Conservation (phyloP, 2,329 filamentous ascomycete genomes). For the Sordariomycetes sp. region DNA sequence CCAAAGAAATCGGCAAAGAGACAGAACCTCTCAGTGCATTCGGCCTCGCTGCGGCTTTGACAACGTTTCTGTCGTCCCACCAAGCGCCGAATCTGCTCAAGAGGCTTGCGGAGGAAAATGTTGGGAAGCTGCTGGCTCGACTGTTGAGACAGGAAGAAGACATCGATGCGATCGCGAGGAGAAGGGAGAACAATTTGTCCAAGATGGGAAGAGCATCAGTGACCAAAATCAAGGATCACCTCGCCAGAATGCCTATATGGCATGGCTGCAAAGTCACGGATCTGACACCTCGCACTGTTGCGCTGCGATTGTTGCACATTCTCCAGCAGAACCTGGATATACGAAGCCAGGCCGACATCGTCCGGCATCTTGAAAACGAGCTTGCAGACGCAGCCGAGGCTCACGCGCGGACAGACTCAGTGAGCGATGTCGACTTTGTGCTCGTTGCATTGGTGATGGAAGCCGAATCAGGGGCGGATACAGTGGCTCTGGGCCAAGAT, state of each 20-base stretch:
- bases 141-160: conserved; percentile 46
- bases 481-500: not conserved
- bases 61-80: conserved; percentile 52
- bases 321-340: conserved; percentile 15
- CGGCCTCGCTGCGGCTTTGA: conserved; percentile 52
- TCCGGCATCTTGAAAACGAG: conserved; percentile 17
- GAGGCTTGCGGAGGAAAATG: conserved; percentile 44
- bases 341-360: conserved; percentile 15
- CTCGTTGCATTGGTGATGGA: conserved; percentile 31
- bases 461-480: conserved; percentile 16
- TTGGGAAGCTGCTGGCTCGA: conserved; percentile 43
- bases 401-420: not conserved
- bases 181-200: conserved; percentile 61
- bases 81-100: conserved; percentile 49
- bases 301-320: conserved; percentile 52
- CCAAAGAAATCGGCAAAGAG: conserved; percentile 50
- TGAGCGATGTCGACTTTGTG: conserved; percentile 26
- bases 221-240: conserved; percentile 38
- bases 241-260: conserved; percentile 53
- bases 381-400: conserved; percentile 13
- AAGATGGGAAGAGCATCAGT: conserved; percentile 52
- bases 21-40: conserved; percentile 54
- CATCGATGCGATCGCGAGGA: conserved; percentile 51
- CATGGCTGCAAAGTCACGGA: conserved; percentile 34
- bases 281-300: conserved; percentile 54